These are phyloP conservation scores for Aspergillus fumigatiaffinis DNA, from an alignment of 2,329 filamentous ascomycete genomes.

Conservation along the genomic window DNA sequence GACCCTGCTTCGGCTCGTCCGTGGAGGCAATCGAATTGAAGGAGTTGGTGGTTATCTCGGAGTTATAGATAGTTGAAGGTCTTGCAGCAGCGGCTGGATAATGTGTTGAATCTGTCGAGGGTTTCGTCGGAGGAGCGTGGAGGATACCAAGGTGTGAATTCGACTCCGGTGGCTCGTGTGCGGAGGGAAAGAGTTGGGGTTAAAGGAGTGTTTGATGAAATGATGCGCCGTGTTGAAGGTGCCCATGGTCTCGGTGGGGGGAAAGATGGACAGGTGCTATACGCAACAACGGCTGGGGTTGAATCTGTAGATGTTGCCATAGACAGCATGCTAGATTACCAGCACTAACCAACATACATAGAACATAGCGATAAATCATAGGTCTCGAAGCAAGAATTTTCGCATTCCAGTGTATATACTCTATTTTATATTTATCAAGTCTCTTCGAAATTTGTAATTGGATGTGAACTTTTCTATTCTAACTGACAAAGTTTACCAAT, in stretches of 20 bases:
- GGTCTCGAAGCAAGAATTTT: too few relatives aligned
- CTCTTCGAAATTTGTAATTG: too few relatives aligned
- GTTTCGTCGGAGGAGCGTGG: background rate
- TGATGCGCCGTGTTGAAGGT: constrained; percentile 22
- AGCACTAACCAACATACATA: background rate
- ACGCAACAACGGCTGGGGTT: background rate
- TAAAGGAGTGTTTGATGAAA: constrained; percentile 21
- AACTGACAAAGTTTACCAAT: too few relatives aligned
- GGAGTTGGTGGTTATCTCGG: constrained; percentile 17
- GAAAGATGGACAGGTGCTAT: constrained; percentile 21
- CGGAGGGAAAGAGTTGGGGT: constrained; percentile 14
- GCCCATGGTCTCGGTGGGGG: constrained; percentile 16
- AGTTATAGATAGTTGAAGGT: constrained; percentile 14
- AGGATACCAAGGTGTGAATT: constrained; percentile 32
- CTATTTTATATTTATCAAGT: too few relatives aligned
- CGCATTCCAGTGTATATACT: too few relatives aligned
- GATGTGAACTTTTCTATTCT: too few relatives aligned
- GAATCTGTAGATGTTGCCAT: background rate
- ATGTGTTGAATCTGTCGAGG: background rate
- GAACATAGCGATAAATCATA: background rate
- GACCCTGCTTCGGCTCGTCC: constrained; percentile 37
- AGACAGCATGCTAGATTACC: background rate
- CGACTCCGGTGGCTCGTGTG: constrained; percentile 21
- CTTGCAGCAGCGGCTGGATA: background rate
- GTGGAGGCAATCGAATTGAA: constrained; percentile 26